phyloP scores from a whole-genome alignment of 306 rosid genomes.

The Vigna radiata region DNA sequence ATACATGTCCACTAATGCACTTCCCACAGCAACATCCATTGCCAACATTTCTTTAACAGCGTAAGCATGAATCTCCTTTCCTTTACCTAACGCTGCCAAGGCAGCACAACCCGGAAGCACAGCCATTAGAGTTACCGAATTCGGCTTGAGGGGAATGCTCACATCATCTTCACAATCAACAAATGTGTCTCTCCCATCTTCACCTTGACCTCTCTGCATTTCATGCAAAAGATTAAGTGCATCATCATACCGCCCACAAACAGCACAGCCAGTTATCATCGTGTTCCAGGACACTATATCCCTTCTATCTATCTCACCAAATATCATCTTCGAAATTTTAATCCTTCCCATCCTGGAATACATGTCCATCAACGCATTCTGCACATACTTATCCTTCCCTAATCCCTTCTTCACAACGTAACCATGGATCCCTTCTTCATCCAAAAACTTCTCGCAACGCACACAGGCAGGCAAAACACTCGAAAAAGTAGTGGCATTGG shows the following conservation, averaged over 20 bases:
- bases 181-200: constrained; percentile 15
- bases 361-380: constrained; percentile 87
- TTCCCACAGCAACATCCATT: constrained; percentile 79
- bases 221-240: constrained; percentile 70
- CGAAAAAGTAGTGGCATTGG: constrained; percentile 74
- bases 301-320: constrained; percentile 56
- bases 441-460: constrained; percentile 52
- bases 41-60: constrained; percentile 67
- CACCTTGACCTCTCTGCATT: constrained; percentile 58
- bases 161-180: constrained; percentile 48
- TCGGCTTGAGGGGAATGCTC: constrained; percentile 58
- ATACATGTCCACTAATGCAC: constrained; percentile 88
- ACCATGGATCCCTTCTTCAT: constrained; percentile 73
- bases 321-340: constrained; percentile 60
- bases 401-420: constrained; percentile 67
- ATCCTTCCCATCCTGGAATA: constrained; percentile 74
- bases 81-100: constrained; percentile 72
- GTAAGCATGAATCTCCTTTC: constrained; percentile 84
- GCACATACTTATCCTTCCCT: constrained; percentile 70
- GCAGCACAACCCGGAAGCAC: constrained; percentile 86
- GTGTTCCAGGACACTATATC: constrained; percentile 92
- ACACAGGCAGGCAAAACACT: constrained; percentile 78
- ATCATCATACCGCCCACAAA: constrained; percentile 61
- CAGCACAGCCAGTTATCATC: constrained; percentile 76
- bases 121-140: constrained; percentile 84